phyloP scores from a whole-genome alignment of 176 grass and related monocot genomes.

The Leersia perrieri region DNA sequence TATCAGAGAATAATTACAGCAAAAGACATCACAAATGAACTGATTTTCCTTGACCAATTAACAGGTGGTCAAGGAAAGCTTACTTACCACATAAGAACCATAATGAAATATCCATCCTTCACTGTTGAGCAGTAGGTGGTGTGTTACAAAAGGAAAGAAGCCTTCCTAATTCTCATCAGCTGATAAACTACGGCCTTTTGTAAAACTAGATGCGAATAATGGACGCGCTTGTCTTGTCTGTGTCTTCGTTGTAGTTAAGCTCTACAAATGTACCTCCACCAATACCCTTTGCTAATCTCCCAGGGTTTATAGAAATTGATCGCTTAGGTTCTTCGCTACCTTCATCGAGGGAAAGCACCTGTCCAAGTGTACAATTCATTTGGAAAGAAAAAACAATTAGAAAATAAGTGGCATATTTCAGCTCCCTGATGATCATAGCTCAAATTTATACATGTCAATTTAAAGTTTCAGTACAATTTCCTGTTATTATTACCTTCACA shows the following conservation, averaged over 20 bases:
- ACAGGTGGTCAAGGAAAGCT: neutral
- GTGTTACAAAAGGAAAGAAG: neutral
- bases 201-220: conserved; percentile 76
- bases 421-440: neutral
- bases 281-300: conserved; percentile 87
- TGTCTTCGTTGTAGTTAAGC: conserved; percentile 59
- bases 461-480: neutral
- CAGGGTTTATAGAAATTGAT: conserved; percentile 81
- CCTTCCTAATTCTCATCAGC: neutral
- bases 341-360: conserved; percentile 63
- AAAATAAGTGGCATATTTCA: neutral
- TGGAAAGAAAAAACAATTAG: neutral
- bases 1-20: neutral
- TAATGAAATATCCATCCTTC: neutral
- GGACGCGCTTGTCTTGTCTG: conserved; percentile 48
- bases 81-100: neutral
- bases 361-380: conserved; percentile 23
- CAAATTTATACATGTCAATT: conserved; percentile 9
- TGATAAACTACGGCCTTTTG: neutral
- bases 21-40: neutral
- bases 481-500: conserved; percentile 63
- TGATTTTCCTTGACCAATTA: neutral
- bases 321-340: conserved; percentile 25
- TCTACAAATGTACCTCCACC: conserved; percentile 90
- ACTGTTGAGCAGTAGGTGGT: neutral